phyloP scores from a whole-genome alignment of 2,329 filamentous ascomycete genomes.

The Graphiopsis chlorocephala region DNA sequence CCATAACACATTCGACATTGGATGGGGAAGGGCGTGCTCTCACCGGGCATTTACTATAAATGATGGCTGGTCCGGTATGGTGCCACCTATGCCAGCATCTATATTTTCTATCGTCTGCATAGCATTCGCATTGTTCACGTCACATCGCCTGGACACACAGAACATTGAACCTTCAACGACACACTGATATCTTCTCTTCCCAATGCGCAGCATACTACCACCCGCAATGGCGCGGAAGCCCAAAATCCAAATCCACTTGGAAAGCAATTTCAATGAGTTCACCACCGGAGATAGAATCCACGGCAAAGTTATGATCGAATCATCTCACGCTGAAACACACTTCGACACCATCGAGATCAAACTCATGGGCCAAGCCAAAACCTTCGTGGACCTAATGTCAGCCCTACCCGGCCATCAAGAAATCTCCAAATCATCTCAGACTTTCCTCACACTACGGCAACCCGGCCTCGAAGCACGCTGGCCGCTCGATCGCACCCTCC shows the following conservation, averaged over 20 bases:
- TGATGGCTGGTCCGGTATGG: background rate
- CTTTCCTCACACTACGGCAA: background rate
- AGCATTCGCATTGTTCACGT: background rate
- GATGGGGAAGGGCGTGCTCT: background rate
- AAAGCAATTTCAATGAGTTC: background rate
- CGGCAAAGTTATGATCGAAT: background rate
- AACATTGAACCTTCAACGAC: background rate
- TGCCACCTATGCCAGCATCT: background rate
- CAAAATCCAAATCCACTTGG: background rate
- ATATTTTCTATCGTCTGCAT: background rate
- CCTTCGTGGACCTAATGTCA: background rate
- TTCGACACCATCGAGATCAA: background rate
- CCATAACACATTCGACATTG: background rate
- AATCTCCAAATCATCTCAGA: background rate
- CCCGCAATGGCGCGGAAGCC: background rate
- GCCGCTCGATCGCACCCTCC: background rate
- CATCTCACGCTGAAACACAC: background rate
- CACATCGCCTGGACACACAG: background rate
- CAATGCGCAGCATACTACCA: background rate
- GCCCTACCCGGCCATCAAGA: background rate
- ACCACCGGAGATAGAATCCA: background rate
- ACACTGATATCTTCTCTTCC: background rate
- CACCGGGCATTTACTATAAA: background rate
- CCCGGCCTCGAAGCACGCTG: background rate
- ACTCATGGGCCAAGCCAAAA: background rate